Evolutionary conservation across 192 early-diverging fungal species (phyloP).

Genomic region (Backusella morwellensis): DNA sequence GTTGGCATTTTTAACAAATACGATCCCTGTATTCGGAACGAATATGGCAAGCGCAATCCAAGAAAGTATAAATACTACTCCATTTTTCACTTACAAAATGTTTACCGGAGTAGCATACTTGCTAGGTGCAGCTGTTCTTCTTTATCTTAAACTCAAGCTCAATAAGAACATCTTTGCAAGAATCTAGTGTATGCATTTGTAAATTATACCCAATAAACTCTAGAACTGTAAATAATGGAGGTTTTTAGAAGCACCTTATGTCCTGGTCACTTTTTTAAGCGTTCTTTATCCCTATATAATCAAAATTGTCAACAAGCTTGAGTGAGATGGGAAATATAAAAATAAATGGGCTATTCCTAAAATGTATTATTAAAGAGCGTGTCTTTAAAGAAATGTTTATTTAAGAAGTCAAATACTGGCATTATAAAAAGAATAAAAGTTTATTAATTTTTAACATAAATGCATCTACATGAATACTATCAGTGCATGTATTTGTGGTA

Average conservation of each 20-base stretch:
- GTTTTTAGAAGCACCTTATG: background rate
- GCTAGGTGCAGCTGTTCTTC: background rate
- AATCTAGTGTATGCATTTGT: background rate
- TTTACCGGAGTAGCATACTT: conserved; percentile 34
- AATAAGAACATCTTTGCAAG: conserved; percentile 12
- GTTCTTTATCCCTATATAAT: too few relatives aligned
- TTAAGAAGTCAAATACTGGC: too few relatives aligned
- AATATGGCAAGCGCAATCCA: conserved; percentile 35
- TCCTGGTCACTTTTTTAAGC: too few relatives aligned
- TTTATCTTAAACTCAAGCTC: conserved; percentile 16
- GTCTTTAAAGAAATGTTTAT: too few relatives aligned
- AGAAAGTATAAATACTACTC: conserved; percentile 13
- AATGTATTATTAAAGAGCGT: too few relatives aligned
- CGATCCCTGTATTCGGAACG: conserved; percentile 31
- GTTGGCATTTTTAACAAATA: conserved; percentile 17
- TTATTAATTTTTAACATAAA: too few relatives aligned
- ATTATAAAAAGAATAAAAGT: too few relatives aligned
- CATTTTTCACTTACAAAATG: conserved; percentile 40
- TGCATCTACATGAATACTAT: background rate
- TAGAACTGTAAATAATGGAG: background rate
- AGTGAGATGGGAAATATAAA: too few relatives aligned
- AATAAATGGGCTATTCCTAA: too few relatives aligned
- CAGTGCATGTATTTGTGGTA: background rate
- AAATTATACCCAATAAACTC: background rate
- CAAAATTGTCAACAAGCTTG: too few relatives aligned